Conservation (phyloP, 148 eudicot species). For the Camellia sinensis region DNA sequence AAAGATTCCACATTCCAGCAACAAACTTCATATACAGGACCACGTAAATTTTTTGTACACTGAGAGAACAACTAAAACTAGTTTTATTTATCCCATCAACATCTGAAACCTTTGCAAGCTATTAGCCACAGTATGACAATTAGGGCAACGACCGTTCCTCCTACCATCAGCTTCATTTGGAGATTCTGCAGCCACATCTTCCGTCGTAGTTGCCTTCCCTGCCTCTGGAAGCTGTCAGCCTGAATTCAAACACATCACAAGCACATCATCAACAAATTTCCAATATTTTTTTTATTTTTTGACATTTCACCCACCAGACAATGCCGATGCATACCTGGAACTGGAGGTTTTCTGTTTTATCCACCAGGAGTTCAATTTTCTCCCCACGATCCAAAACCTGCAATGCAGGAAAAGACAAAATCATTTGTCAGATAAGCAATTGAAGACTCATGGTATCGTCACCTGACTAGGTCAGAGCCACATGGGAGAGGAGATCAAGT, state of each 20-base stretch:
- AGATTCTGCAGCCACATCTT: slow-evolving; percentile 96
- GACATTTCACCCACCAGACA: no score
- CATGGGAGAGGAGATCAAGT: neutral
- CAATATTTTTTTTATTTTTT: no score
- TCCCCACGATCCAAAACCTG: slow-evolving; percentile 98
- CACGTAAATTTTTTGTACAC: neutral
- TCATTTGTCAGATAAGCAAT: neutral
- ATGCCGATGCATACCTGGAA: slow-evolving; percentile 54
- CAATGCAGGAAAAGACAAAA: neutral
- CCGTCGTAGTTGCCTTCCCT: slow-evolving; percentile 83
- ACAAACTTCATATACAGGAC: slow-evolving; percentile 8
- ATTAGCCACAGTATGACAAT: slow-evolving; percentile 73
- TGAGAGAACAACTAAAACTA: neutral
- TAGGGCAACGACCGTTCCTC: slow-evolving; percentile 52
- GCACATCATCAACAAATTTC: neutral
- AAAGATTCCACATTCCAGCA: neutral
- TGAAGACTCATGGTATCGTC: neutral
- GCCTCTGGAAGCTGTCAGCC: slow-evolving; percentile 99
- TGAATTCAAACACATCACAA: slow-evolving; percentile 25
- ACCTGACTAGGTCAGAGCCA: neutral
- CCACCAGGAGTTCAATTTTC: slow-evolving; percentile 93
- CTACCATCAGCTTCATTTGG: slow-evolving; percentile 76
- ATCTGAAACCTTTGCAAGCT: slow-evolving; percentile 68
- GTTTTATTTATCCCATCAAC: slow-evolving; percentile 29
- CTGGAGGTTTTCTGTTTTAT: slow-evolving; percentile 94